These are phyloP conservation scores for Penicillium herquei DNA, from an alignment of 495 filamentous ascomycete genomes.

Conservation along the genomic window DNA sequence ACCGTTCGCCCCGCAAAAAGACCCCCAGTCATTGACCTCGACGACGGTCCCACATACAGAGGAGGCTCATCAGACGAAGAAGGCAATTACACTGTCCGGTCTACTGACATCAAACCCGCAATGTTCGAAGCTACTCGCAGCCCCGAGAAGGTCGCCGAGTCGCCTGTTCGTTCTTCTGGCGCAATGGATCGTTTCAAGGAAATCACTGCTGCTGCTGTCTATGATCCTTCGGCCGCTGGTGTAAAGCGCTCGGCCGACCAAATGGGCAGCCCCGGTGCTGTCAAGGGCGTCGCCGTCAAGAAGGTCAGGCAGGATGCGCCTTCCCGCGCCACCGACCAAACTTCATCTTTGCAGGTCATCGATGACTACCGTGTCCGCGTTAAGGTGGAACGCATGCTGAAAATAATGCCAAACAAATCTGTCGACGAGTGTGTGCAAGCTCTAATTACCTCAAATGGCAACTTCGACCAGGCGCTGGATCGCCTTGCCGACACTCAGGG, in stretches of 20 bases:
- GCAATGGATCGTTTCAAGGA: slow-evolving; percentile 45
- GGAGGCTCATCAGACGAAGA: slow-evolving; percentile 61
- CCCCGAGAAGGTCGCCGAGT: slow-evolving; percentile 40
- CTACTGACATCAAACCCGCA: slow-evolving; percentile 69
- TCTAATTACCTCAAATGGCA: slow-evolving; percentile 50
- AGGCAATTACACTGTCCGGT: slow-evolving; percentile 29
- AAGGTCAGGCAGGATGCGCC: slow-evolving; percentile 50
- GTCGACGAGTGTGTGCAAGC: slow-evolving; percentile 53
- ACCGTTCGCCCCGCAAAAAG: slow-evolving; percentile 33
- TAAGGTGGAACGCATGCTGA: slow-evolving; percentile 56
- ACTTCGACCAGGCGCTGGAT: slow-evolving; percentile 59
- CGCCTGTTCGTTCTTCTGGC: slow-evolving; percentile 27
- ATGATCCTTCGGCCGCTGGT: slow-evolving; percentile 35
- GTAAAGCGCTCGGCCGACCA: slow-evolving; percentile 46
- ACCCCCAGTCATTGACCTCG: slow-evolving; percentile 44
- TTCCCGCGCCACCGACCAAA: slow-evolving; percentile 45
- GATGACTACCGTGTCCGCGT: slow-evolving; percentile 47
- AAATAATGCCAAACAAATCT: slow-evolving; percentile 50
- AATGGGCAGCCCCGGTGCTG: slow-evolving; percentile 39
- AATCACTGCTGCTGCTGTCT: slow-evolving; percentile 46
- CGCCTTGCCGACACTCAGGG: slow-evolving; percentile 37
- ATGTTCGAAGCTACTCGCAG: slow-evolving; percentile 50
- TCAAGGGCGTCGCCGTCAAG: slow-evolving; percentile 40
- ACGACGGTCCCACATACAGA: slow-evolving; percentile 57
- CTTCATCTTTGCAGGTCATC: slow-evolving; percentile 53